Percentiles rank a stretch among this genome's conserved stretches.
Conservation (phyloP, 2,329 filamentous ascomycete genomes). For the Pseudogymnoascus sp. region DNA sequence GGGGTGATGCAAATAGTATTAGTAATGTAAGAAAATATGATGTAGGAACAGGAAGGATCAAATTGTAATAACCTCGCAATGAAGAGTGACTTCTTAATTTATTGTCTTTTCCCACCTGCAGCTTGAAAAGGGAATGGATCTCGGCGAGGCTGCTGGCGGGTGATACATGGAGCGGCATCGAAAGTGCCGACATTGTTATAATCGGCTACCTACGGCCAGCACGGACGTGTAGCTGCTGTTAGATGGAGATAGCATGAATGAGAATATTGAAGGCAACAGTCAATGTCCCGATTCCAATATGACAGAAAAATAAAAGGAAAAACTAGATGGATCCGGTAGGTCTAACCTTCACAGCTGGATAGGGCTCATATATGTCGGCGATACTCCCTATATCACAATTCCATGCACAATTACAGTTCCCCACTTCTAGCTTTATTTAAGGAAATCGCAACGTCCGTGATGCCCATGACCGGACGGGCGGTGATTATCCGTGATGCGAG, state of each 20-base stretch:
- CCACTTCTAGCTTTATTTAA: neutral
- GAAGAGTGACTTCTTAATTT: neutral
- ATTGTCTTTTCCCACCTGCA: neutral
- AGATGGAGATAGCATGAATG: neutral
- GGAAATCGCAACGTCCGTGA: neutral
- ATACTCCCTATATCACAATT: neutral
- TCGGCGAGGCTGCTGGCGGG: neutral
- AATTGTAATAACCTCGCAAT: neutral
- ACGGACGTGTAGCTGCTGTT: neutral
- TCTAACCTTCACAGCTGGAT: neutral
- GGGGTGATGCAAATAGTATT: conserved; percentile 20
- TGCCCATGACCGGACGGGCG: neutral
- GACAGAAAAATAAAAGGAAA: neutral
- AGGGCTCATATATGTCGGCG: neutral
- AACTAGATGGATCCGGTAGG: neutral
- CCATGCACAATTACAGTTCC: neutral
- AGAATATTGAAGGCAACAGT: neutral
- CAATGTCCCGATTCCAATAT: neutral
- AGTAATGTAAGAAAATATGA: too few relatives aligned
- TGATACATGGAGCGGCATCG: neutral
- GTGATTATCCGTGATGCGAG: neutral
- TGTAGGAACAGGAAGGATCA: conserved; percentile 25
- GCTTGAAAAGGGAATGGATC: neutral
- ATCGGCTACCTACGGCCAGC: neutral
- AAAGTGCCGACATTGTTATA: neutral